Evolutionary conservation across 176 grass and related monocot species (phyloP), one percentile per base, ranked within the genome.

Genomic region (Triticum dicoccoides): DNA sequence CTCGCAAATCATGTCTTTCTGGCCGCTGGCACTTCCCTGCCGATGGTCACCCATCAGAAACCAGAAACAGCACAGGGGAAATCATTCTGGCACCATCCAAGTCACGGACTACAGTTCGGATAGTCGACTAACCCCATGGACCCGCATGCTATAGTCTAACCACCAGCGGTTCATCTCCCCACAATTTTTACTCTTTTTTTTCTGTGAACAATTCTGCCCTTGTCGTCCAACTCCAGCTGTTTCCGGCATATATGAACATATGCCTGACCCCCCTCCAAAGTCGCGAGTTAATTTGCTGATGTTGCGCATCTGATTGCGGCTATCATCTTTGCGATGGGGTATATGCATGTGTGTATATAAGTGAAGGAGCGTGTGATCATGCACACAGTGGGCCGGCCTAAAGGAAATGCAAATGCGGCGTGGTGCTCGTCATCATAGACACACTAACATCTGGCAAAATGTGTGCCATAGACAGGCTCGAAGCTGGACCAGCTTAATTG

Each of bases 401-500:
- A 79, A 61, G 38, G 49, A 45, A 61, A 75, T 78, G 69, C 41
- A 78, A 74, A 27, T 37, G 61, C 68, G 78, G 35, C 47, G 24
- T 83, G 35, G 37, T 83, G 81, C 68, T 76, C 68, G 49, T 77
- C 80, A 85, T 85, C 77, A 85, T 89, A 44, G 56, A 39, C 39
- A 54, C 61, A 62, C 44, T 56, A 49, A 47, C 73, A 51, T 76
- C 72, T 61, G 59, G 42, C 73, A 56, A 64, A 83, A 82, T 21
- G 73, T 13, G 20, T 65, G 41, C 78, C 15, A 14, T 33, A 59
- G 47, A 34, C 34, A 65, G 58, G 25, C 74, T 78, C 25, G 65
- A 80, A 39, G 74, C 84, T 90, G 83, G 88, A 87, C 89, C 89
- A 87, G 80, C 45, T 76, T 64, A 30, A 32, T 65, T 64, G 59